These are phyloP conservation scores for Avena sativa DNA, from an alignment of 176 grass and related monocot species.

Conservation along the genomic window DNA sequence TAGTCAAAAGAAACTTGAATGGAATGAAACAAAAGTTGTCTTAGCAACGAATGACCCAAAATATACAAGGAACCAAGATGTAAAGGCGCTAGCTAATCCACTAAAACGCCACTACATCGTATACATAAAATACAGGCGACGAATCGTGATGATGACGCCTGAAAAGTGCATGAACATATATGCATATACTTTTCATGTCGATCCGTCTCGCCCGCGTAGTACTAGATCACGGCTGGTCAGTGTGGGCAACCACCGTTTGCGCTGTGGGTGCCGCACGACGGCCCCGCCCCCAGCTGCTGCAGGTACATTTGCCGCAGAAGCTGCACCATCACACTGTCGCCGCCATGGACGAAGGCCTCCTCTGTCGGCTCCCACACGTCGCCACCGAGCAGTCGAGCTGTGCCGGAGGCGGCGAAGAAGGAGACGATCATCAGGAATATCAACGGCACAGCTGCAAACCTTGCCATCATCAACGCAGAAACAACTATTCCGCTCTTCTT, in stretches of 20 bases:
- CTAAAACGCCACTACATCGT: no score
- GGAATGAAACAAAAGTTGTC: no score
- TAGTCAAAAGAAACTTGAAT: no score
- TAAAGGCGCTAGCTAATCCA: no score
- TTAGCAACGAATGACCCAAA: no score
- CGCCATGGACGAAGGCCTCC: background rate
- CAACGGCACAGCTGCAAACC: background rate
- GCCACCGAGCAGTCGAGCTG: background rate
- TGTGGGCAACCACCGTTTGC: constrained; percentile 44
- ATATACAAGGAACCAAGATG: no score
- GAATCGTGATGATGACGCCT: no score
- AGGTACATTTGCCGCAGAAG: constrained; percentile 37
- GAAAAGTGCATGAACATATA: no score
- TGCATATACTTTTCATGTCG: no score
- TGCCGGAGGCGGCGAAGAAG: background rate
- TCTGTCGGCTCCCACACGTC: background rate
- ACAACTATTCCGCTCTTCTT: background rate
- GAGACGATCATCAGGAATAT: background rate
- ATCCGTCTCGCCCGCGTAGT: no score
- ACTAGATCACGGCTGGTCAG: background rate
- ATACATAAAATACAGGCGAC: no score
- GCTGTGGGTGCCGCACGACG: constrained; percentile 48
- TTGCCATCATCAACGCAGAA: background rate
- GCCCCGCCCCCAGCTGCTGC: constrained; percentile 37
- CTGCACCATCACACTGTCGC: background rate